Percentiles rank a stretch among this genome's conserved stretches.
These are phyloP conservation scores for Penicillium occitanis DNA, from an alignment of 2,329 filamentous ascomycete genomes.

Conservation along the genomic window DNA sequence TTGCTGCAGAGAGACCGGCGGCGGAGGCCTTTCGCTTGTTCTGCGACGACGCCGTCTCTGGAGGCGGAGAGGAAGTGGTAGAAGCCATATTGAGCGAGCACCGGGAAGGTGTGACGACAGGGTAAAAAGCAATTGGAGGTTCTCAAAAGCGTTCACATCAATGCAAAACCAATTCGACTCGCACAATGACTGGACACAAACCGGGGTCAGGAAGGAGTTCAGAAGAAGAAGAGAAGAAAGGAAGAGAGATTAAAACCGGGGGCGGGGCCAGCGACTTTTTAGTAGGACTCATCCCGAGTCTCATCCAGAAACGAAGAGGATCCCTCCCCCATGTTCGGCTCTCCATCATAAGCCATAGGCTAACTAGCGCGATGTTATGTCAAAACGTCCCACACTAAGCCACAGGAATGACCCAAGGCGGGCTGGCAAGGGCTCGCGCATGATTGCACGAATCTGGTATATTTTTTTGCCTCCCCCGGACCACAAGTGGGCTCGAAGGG, in stretches of 20 bases:
- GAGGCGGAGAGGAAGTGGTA: constrained; percentile 11
- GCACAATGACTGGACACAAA: neutral
- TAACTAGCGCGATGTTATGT: neutral
- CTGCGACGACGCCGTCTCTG: constrained; percentile 34
- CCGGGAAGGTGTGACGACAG: constrained; percentile 4
- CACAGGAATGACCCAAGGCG: constrained; percentile 1
- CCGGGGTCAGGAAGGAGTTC: neutral
- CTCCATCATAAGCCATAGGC: constrained; percentile 6
- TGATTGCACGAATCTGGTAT: constrained; percentile 1
- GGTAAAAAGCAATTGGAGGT: neutral
- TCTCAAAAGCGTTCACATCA: neutral
- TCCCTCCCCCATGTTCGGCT: constrained; percentile 15
- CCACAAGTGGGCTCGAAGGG: neutral
- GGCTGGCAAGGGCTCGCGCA: neutral
- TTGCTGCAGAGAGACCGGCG: constrained; percentile 54
- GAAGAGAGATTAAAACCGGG: constrained; percentile 13
- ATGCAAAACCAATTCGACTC: neutral
- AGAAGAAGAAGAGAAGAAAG: neutral
- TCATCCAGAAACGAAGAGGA: constrained; percentile 10
- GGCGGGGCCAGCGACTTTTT: constrained; percentile 21
- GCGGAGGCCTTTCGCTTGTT: constrained; percentile 59
- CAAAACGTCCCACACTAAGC: constrained; percentile 1
- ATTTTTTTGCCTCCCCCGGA: constrained; percentile 12
- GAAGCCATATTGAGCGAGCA: constrained; percentile 8
- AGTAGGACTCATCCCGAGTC: constrained; percentile 7